A percentile compares a stretch with the other conserved stretches of the same genome.
Conservation (phyloP, 192 early-diverging fungal genomes). For the Pilobolus umbonatus region DNA sequence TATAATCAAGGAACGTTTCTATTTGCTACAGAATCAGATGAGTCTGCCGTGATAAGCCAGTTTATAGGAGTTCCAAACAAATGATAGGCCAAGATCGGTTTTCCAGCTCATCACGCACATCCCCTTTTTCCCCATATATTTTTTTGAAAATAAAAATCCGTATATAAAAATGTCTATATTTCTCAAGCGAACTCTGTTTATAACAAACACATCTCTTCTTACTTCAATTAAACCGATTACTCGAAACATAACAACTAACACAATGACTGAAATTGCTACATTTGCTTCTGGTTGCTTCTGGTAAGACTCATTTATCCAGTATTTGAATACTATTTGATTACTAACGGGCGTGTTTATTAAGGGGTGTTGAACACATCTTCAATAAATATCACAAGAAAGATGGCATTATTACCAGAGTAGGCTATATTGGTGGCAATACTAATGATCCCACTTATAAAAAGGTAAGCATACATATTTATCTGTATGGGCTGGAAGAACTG, state of each 20-base stretch:
- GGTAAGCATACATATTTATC: no score
- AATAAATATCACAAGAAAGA: slow-evolving; percentile 26
- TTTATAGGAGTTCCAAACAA: no score
- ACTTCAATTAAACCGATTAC: slow-evolving; percentile 3
- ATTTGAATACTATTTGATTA: not conserved
- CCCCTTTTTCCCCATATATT: no score
- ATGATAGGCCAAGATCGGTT: no score
- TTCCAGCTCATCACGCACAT: no score
- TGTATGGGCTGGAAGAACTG: not conserved
- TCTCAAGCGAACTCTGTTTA: no score
- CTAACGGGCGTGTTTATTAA: no score
- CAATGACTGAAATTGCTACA: slow-evolving; percentile 51
- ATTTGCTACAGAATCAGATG: no score
- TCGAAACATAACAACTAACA: slow-evolving; percentile 1
- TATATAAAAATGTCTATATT: no score
- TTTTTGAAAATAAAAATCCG: no score
- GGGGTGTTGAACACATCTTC: slow-evolving; percentile 34
- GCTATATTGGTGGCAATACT: slow-evolving; percentile 29
- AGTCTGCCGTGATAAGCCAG: no score
- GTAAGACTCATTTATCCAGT: slow-evolving; percentile 24
- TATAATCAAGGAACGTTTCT: no score
- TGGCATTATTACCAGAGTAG: slow-evolving; percentile 24
- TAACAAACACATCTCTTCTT: slow-evolving; percentile 1
- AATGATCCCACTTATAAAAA: slow-evolving; percentile 25
- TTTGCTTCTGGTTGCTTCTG: slow-evolving; percentile 97